Conservation (phyloP, 371 early-diverging fungal genomes). For the Umbelopsis sp. region DNA sequence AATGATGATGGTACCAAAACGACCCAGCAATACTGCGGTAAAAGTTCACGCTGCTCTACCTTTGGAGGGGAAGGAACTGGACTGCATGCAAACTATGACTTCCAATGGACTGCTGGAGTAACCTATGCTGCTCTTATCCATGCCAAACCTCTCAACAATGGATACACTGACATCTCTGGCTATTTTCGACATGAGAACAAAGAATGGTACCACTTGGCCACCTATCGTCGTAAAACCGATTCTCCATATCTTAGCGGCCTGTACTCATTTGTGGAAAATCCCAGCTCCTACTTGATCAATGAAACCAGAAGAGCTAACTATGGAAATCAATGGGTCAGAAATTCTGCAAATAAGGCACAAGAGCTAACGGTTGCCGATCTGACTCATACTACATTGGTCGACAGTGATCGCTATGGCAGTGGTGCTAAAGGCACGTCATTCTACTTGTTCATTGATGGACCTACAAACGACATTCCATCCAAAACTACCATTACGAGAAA, state of each 20-base stretch:
- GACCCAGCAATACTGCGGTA: neutral
- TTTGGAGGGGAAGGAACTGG: slow-evolving; percentile 33
- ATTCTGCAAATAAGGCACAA: neutral
- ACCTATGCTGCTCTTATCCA: slow-evolving; percentile 7
- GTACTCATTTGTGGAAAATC: slow-evolving; percentile 10
- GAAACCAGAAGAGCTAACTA: neutral
- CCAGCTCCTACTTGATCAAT: neutral
- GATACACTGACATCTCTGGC: slow-evolving; percentile 14
- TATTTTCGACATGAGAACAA: slow-evolving; percentile 1
- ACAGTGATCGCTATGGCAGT: neutral
- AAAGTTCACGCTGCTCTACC: neutral
- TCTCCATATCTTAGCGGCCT: neutral
- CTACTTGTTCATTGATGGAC: slow-evolving; percentile 2
- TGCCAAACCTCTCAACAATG: neutral
- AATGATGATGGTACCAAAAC: slow-evolving; percentile 2
- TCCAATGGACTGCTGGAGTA: slow-evolving; percentile 20
- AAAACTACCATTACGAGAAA: slow-evolving; percentile 1
- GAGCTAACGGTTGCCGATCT: neutral
- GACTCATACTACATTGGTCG: neutral
- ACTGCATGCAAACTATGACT: slow-evolving; percentile 18
- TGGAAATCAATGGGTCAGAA: slow-evolving; percentile 15
- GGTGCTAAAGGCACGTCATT: neutral
- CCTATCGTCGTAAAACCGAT: neutral
- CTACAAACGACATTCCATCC: neutral
- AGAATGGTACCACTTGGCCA: slow-evolving; percentile 5